Evolutionary conservation across 495 filamentous ascomycete genomes (phyloP).

Genomic region (Hyaloscypha bicolor): DNA sequence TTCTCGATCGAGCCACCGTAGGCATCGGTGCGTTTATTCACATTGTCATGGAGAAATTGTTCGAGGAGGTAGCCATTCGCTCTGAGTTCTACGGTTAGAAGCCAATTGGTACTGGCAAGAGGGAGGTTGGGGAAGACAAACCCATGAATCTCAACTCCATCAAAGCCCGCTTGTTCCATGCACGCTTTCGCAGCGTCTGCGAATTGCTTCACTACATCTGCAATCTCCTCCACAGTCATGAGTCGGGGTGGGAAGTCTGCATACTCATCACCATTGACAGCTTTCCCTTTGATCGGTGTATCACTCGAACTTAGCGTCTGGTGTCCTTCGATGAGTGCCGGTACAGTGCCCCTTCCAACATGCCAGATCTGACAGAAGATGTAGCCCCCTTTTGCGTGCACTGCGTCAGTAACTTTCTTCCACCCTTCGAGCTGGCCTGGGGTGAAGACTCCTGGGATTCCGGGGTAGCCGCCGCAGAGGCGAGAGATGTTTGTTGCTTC

Average conservation of each 20-base stretch:
- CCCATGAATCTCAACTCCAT: constrained; percentile 74
- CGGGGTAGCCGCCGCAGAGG: constrained; percentile 48
- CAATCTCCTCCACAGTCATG: constrained; percentile 55
- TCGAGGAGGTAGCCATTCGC: constrained; percentile 77
- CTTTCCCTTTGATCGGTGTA: constrained; percentile 40
- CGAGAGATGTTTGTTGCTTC: constrained; percentile 65
- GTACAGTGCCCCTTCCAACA: constrained; percentile 57
- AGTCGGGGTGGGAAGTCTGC: constrained; percentile 43
- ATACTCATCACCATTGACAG: constrained; percentile 41
- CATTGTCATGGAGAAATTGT: constrained; percentile 67
- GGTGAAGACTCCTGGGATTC: constrained; percentile 65
- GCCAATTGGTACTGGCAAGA: not conserved
- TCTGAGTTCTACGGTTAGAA: not conserved
- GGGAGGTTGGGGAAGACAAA: not conserved
- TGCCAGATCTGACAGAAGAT: constrained; percentile 72
- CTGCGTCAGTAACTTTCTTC: constrained; percentile 63
- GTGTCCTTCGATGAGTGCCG: constrained; percentile 41
- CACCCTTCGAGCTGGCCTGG: constrained; percentile 61
- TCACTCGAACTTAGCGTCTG: constrained; percentile 50
- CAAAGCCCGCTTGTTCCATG: constrained; percentile 65
- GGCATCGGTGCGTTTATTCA: constrained; percentile 63
- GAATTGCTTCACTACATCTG: constrained; percentile 54
- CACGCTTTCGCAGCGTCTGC: constrained; percentile 61
- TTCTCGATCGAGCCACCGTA: constrained; percentile 77
- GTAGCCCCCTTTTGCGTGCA: constrained; percentile 63